Evolutionary conservation across 768 basidiomycete genomes (phyloP), one percentile per base, ranked within the genome.

Genomic region (Psilocybe azurescens): DNA sequence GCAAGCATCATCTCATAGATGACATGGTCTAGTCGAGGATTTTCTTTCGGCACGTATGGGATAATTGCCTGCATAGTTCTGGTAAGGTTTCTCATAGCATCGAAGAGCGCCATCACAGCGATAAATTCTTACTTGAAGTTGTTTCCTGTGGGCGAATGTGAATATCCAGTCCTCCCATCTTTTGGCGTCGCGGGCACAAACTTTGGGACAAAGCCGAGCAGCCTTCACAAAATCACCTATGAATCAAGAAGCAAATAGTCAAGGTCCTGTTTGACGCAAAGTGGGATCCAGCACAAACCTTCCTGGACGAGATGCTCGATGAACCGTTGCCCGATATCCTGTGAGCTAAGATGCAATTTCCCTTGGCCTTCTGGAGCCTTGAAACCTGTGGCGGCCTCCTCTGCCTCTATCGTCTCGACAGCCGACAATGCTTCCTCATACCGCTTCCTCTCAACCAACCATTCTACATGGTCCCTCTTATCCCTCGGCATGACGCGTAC

Each of bases 131-230:
- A 93, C 95, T 74, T 91, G 87, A 14, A 98, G 77, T 60, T 94
- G 88, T 28, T 85, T 82, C 67, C 89, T 86, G 72, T 94, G 87
- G 1, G 91, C 91, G 71, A 97, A 99, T 13, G 86, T 78, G 69
- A 97, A 97, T 69, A 98, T 92, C 93, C 93, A 97, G 67, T 91
- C 87, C 71, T 98, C 96, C 97, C 97, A 99, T n/a, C 85, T 83
- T 69, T 88, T 89, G 10, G 82, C 75, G 67, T 97, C 86, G 48
- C 86, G 86, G 3, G 85, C 89, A 65, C 97, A 91, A 6, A 98
- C 94, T 72, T 92, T 95, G 0, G 94, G 89, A 67, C 88, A 89
- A 28, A 97, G 75, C 8, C 81, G 77, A 0, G 97, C 97, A 1
- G 97, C 97, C 69, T 92, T 92, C 0, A 72, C 76, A 66, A 87